These are phyloP conservation scores for Trichoderma hamatum DNA, from an alignment of 2,329 filamentous ascomycete genomes.

Conservation along the genomic window DNA sequence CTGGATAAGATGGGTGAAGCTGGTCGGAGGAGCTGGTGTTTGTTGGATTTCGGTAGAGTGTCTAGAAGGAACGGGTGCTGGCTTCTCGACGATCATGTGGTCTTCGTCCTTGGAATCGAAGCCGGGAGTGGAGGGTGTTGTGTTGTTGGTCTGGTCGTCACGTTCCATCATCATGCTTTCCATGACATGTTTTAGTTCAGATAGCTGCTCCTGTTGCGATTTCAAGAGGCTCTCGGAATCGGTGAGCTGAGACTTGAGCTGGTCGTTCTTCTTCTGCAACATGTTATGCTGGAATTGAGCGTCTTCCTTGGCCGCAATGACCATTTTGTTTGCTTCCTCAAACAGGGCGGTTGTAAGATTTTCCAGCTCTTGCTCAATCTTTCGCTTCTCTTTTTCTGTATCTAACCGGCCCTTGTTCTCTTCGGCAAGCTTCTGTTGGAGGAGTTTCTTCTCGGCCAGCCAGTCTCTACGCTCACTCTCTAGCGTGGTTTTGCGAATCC, in stretches of 20 bases:
- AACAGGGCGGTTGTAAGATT: constrained; percentile 90
- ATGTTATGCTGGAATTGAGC: constrained; percentile 82
- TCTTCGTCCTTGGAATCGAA: constrained; percentile 62
- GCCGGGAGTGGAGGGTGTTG: constrained; percentile 80
- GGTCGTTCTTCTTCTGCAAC: constrained; percentile 82
- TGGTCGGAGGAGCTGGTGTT: constrained; percentile 63
- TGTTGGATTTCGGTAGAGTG: constrained; percentile 45
- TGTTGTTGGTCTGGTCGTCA: constrained; percentile 72
- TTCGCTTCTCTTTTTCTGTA: constrained; percentile 78
- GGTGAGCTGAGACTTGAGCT: constrained; percentile 79
- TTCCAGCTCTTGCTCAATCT: constrained; percentile 91
- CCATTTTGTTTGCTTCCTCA: constrained; percentile 98
- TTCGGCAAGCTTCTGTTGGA: constrained; percentile 62
- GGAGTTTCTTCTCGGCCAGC: constrained; percentile 59
- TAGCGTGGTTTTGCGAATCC: constrained; percentile 74
- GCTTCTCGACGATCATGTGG: constrained; percentile 37
- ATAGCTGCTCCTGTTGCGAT: constrained; percentile 90
- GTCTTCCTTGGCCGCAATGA: constrained; percentile 82
- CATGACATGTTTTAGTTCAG: constrained; percentile 89
- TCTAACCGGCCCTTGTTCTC: constrained; percentile 67
- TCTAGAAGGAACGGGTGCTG: constrained; percentile 34
- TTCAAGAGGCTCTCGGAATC: constrained; percentile 85
- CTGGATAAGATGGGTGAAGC: constrained; percentile 80
- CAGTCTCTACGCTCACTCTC: constrained; percentile 71
- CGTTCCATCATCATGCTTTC: constrained; percentile 77